Conservation (phyloP, 2,329 filamentous ascomycete genomes). For the Cryphonectria parasitica region DNA sequence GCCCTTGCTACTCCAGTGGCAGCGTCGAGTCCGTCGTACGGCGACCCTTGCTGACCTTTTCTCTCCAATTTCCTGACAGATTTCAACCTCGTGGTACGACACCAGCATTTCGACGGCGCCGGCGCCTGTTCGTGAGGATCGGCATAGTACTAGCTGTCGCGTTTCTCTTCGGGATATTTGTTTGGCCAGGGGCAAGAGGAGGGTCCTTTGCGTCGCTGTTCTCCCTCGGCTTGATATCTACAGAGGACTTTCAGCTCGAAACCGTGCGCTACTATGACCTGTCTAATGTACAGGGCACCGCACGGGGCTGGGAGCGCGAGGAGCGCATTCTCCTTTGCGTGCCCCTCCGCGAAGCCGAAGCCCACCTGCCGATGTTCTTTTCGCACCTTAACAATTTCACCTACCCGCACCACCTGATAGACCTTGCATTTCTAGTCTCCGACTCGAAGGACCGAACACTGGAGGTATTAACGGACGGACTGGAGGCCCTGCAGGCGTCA, state of each 20-base stretch:
- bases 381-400: conserved; percentile 95
- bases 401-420: conserved; percentile 94
- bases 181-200: conserved; percentile 61
- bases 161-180: conserved; percentile 72
- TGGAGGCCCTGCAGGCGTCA: conserved; percentile 80
- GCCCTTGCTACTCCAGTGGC: conserved; percentile 23
- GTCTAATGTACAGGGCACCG: conserved; percentile 86
- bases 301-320: conserved; percentile 92
- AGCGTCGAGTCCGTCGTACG: neutral
- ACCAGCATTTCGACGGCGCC: conserved; percentile 70
- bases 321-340: conserved; percentile 95
- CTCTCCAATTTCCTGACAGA: conserved; percentile 49
- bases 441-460: conserved; percentile 95
- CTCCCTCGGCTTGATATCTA: conserved; percentile 72
- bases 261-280: conserved; percentile 98
- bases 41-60: conserved; percentile 29
- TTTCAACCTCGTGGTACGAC: conserved; percentile 84
- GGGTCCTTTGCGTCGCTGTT: conserved; percentile 63
- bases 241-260: conserved; percentile 79
- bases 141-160: conserved; percentile 61
- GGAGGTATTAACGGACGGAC: conserved; percentile 70
- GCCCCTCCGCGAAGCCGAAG: conserved; percentile 87
- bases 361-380: conserved; percentile 97
- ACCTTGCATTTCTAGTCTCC: conserved; percentile 94
- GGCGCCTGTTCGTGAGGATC: conserved; percentile 72